Conservation (phyloP, 345 rosid species). For the Gossypium stocksii region DNA sequence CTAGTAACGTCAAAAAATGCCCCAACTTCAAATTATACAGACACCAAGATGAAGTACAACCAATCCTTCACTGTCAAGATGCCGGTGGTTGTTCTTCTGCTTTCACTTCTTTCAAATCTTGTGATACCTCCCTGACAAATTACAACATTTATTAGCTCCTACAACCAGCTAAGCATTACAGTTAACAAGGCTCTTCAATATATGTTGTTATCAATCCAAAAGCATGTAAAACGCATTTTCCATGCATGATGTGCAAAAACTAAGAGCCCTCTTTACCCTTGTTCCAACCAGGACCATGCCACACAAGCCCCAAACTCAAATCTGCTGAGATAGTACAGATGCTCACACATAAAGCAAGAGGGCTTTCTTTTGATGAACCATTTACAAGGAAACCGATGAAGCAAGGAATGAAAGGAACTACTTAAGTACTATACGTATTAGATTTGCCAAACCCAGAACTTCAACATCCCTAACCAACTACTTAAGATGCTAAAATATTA, state of each 20-base stretch:
- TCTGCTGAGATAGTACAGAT: background rate
- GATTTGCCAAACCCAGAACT: background rate
- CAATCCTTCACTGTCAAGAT: background rate
- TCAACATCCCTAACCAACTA: background rate
- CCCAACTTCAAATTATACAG: background rate
- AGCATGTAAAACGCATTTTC: background rate
- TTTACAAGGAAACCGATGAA: background rate
- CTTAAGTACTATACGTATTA: background rate
- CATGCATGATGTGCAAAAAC: background rate
- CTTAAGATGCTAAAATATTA: background rate
- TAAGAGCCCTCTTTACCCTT: background rate
- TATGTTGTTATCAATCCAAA: background rate
- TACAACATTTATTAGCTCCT: background rate
- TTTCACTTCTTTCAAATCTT: slow-evolving; percentile 13
- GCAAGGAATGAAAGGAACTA: background rate
- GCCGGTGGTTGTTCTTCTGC: background rate
- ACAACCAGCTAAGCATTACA: background rate
- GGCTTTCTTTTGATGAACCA: background rate
- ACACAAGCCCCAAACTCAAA: background rate
- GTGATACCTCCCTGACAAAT: background rate
- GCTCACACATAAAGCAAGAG: background rate
- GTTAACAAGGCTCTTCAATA: background rate
- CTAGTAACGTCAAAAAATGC: background rate
- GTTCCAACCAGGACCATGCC: background rate
- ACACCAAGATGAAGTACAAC: background rate